Percentiles rank a stretch among this genome's conserved stretches.
Evolutionary conservation across 169 alveolate genomes (phyloP).

Genomic region (Plasmodium billcollinsi): DNA sequence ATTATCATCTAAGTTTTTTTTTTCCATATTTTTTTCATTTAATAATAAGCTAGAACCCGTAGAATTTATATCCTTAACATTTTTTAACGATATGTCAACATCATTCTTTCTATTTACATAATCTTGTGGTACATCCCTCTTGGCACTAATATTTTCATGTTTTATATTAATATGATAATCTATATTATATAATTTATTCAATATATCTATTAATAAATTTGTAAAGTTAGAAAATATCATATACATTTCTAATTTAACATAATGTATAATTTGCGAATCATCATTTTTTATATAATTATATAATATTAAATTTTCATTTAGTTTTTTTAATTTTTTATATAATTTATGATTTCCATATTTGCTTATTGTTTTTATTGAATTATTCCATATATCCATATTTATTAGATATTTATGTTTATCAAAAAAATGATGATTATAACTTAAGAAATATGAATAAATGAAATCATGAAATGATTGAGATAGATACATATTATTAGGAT

Average conservation of each 20-base stretch:
- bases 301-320: conserved; percentile 40
- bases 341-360: neutral
- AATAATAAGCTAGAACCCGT: neutral
- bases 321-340: conserved; percentile 18
- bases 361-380: conserved; percentile 10
- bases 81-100: neutral
- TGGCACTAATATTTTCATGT: neutral
- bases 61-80: neutral
- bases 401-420: conserved; percentile 34
- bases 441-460: conserved; percentile 23
- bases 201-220: conserved; percentile 8
- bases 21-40: neutral
- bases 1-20: neutral
- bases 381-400: conserved; percentile 16
- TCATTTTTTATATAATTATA: conserved; percentile 1
- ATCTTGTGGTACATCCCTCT: neutral
- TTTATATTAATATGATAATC: conserved; percentile 4
- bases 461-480: conserved; percentile 18
- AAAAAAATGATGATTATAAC: conserved; percentile 35
- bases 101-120: neutral
- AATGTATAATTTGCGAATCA: neutral
- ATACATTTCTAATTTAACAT: conserved; percentile 11
- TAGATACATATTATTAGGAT: conserved; percentile 49
- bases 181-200: conserved; percentile 30
- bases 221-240: conserved; percentile 31